A percentile compares a stretch with the other conserved stretches of the same genome.
These are phyloP conservation scores for Plasmodium berghei DNA, from an alignment of 169 alveolate species.

Conservation along the genomic window DNA sequence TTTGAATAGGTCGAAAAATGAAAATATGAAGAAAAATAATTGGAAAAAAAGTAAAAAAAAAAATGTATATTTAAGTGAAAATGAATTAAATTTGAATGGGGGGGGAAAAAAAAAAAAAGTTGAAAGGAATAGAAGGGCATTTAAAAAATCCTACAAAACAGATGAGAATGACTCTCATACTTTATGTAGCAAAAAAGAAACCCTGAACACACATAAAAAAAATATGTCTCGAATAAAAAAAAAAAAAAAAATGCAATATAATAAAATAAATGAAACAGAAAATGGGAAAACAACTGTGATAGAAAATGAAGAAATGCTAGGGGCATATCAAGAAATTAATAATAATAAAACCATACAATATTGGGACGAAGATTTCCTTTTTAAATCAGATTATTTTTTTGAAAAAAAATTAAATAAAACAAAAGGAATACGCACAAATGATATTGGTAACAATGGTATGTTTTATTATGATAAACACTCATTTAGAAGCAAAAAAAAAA, in stretches of 20 bases:
- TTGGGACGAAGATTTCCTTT: not conserved
- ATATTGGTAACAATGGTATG: not conserved
- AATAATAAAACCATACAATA: not conserved
- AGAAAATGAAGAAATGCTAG: not conserved
- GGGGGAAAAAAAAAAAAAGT: not conserved
- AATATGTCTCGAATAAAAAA: not conserved
- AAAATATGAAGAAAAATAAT: not conserved
- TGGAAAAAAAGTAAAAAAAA: not conserved
- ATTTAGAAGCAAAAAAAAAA: slow-evolving; percentile 1
- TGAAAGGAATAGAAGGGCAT: not conserved
- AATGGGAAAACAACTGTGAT: not conserved
- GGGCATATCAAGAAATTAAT: not conserved
- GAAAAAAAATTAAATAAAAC: slow-evolving; percentile 17
- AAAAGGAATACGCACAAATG: slow-evolving; percentile 1
- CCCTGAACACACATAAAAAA: not conserved
- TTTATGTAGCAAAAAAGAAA: not conserved
- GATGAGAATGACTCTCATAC: not conserved
- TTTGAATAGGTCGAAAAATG: not conserved
- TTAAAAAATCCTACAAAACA: not conserved
- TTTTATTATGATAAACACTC: too few relatives aligned
- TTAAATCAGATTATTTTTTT: not conserved
- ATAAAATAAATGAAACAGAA: not conserved
- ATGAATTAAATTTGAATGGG: not conserved
- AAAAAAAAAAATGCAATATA: not conserved
- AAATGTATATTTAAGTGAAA: not conserved